Evolutionary conservation across 2,329 filamentous ascomycete genomes (phyloP), one percentile per base, ranked within the genome.

Genomic region (Incumbomyces lentus): DNA sequence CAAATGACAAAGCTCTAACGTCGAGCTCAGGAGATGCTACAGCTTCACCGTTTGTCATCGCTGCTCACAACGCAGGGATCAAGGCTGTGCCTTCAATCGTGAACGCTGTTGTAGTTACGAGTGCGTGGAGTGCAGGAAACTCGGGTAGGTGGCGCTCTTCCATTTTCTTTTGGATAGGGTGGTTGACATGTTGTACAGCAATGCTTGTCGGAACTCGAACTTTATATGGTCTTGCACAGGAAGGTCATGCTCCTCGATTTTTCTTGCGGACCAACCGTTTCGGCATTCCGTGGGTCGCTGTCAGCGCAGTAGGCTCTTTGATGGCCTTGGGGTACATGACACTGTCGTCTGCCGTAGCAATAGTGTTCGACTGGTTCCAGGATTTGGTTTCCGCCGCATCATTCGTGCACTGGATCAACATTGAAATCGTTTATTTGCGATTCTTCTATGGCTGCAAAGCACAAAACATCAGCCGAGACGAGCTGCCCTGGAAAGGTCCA

Each of bases 51-150:
- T 69, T 67, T 36, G 65, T 69, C 19, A 59, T 66, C 6, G 66
- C 62, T 8, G 67, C 69, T 48, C 54, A 63, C 32, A 63, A 63
- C 12, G 84, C 83, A 2, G 78, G 81, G 0, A 80, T 88, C 48
- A 71, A 70, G 3, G 81, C 74, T 5, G 73, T 89, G 6, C 81
- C 83, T 0, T 79, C 76, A 2, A 75, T 89, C 47, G 79, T 89
- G 62, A 89, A 89, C 60, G 84, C 82, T 31, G 71, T 86, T 18
- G 80, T 89, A 54, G 72, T 88, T 54, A 84, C 81, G 0, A 84
- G 80, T 0, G 82, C 81, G 0, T 82, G 77, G 65, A 85, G 64
- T 1, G 58, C 65, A 0, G 68, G 64, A 1, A 69, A 68, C 47
- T 26, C 22, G 4, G 22, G 22, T 26, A 26, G 8, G 22, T 26